phyloP scores from a whole-genome alignment of 2,329 filamentous ascomycete genomes.

The Colletotrichum sp. region DNA sequence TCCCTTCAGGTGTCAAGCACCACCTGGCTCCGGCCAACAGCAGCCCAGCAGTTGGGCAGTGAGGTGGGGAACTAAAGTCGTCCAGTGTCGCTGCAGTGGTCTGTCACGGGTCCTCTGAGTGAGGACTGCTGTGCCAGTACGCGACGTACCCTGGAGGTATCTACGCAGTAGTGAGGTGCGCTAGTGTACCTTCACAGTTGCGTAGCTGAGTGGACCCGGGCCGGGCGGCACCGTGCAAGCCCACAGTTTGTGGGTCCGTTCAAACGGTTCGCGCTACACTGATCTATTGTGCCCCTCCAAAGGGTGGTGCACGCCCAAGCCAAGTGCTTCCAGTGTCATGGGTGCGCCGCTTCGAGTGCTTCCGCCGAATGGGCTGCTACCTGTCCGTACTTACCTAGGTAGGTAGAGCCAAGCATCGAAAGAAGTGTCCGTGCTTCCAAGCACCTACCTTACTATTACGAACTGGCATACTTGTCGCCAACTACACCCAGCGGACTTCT shows the following conservation, averaged over 20 bases:
- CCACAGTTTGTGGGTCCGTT: not conserved
- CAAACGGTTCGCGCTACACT: not conserved
- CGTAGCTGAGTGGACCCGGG: not conserved
- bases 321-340: not conserved
- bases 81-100: not conserved
- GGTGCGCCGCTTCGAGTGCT: not conserved
- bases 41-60: not conserved
- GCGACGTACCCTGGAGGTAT: not conserved
- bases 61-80: not conserved
- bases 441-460: not conserved
- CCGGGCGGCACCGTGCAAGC: not conserved
- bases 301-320: not conserved
- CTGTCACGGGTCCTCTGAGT: not conserved
- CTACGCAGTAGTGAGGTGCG: not conserved
- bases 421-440: not conserved
- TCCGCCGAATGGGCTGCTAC: not conserved
- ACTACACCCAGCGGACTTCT: not conserved
- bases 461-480: slow-evolving; percentile 17
- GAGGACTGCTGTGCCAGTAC: not conserved
- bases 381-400: not conserved
- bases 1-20: not conserved
- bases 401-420: not conserved
- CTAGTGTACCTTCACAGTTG: not conserved
- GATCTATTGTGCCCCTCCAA: not conserved
- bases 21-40: not conserved